Evolutionary conservation across 2,329 filamentous ascomycete genomes (phyloP).

Genomic region (Diplodia mutila): DNA sequence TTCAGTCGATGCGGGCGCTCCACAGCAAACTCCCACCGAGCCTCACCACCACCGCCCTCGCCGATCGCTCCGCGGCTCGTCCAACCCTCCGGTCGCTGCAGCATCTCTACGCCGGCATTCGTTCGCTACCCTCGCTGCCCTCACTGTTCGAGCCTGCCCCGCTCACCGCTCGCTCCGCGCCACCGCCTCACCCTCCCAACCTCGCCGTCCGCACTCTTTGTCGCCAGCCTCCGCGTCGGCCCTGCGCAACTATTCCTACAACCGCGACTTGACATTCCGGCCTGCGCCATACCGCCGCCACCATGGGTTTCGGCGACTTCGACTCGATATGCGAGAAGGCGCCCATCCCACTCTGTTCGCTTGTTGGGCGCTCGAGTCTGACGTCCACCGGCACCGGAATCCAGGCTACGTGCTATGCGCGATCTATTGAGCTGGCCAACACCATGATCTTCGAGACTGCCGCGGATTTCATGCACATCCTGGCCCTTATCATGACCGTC

Average conservation of each 20-base stretch:
- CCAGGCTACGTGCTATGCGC: conserved; percentile 87
- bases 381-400: conserved; percentile 73
- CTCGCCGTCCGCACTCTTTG: not conserved
- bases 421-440: conserved; percentile 94
- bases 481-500: conserved; percentile 87
- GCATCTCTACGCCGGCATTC: conserved; percentile 11
- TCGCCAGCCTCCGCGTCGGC: not conserved
- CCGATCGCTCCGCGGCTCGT: conserved; percentile 9
- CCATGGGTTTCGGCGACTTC: conserved; percentile 92
- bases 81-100: not conserved
- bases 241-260: not conserved
- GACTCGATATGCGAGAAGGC: conserved; percentile 81
- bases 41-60: conserved; percentile 12
- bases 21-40: conserved; percentile 15
- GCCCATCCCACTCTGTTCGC: conserved; percentile 82
- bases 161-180: conserved; percentile 10
- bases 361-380: conserved; percentile 77
- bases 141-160: not conserved
- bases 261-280: not conserved
- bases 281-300: conserved; percentile 36
- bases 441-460: conserved; percentile 98
- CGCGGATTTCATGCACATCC: conserved; percentile 88
- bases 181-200: not conserved
- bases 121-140: not conserved
- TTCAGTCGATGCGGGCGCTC: conserved; percentile 5